Base-by-base conservation (phyloP, 495 filamentous ascomycete species). In the Xylaria longipes region DNA sequence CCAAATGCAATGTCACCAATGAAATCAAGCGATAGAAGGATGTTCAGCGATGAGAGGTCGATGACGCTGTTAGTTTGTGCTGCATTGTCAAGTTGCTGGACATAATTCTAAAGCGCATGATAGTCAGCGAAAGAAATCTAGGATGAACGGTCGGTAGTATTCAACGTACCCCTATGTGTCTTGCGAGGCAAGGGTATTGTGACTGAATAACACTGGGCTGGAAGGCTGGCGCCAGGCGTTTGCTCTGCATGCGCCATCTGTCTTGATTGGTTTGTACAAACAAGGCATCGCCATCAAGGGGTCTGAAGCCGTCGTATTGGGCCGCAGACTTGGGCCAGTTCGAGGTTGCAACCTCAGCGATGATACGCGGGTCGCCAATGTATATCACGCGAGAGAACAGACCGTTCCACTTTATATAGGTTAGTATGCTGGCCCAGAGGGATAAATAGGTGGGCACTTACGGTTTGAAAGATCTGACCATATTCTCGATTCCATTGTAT, bases 1-100 rank as follows among this genome's bases (percentile, higher is more conserved):
- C 67, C 67, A 39, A 69, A 69, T 17, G 67, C 67, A n/a, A 69
- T 69, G n/a, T 69, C 67, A n/a, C 67, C 56, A 43, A 69, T 61
- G 31, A 69, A 69, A 50, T 69, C 67, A 60, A 69, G 56, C 39
- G 67, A 69, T 15, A 69, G 43, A 41, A 69, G 56, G 22, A 69
- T 69, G 20, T 69, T 69, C 15, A 69, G 20, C 3, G 29, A 39
- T 12, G 67, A 69, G 5, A 69, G 67, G 43, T 61, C 54, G 25
- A 69, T 37, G 9, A 33, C 41, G 5, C 56, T 46, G 2, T 69
- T 60, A 1, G 54, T 60, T 37, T 50, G 12, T 7, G 39, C 54
- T 17, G 67, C 67, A 29, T 25, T 43, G n/a, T 69, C 67, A 37
- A 69, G 67, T 31, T 69, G 41, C 11, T 41, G 54, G 20, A 60